Evolutionary conservation across 805 yeast genomes (phyloP).

Genomic region (Metschnikowia rubicola): DNA sequence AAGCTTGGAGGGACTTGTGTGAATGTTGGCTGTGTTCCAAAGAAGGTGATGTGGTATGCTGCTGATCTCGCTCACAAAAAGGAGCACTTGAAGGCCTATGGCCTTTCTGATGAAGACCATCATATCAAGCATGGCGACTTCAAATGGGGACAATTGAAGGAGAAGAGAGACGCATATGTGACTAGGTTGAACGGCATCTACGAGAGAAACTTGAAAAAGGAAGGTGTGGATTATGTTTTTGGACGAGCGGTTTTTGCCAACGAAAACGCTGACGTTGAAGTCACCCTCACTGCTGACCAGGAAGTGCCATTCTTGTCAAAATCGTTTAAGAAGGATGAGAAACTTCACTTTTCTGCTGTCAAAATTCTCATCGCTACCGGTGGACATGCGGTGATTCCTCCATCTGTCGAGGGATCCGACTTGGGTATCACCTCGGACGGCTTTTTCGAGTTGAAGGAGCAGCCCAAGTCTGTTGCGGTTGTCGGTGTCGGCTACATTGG

Average conservation of each 20-base stretch:
- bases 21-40: slow-evolving; percentile 98
- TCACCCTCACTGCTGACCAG: slow-evolving; percentile 46
- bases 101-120: slow-evolving; percentile 58
- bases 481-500: slow-evolving; percentile 99
- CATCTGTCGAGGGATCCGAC: slow-evolving; percentile 72
- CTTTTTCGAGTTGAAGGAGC: slow-evolving; percentile 73
- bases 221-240: slow-evolving; percentile 80
- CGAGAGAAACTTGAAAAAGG: slow-evolving; percentile 80
- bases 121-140: slow-evolving; percentile 53
- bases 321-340: slow-evolving; percentile 46
- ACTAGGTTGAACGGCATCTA: slow-evolving; percentile 88
- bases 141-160: slow-evolving; percentile 79
- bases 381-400: slow-evolving; percentile 76
- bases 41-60: slow-evolving; percentile 98
- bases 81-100: slow-evolving; percentile 76
- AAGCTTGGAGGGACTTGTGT: slow-evolving; percentile 97
- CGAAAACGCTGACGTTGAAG: slow-evolving; percentile 70
- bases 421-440: slow-evolving; percentile 87
- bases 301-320: slow-evolving; percentile 33
- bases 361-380: slow-evolving; percentile 90
- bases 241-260: slow-evolving; percentile 82
- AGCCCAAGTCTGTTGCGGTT: slow-evolving; percentile 89
- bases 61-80: slow-evolving; percentile 80
- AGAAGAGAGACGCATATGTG: slow-evolving; percentile 89
- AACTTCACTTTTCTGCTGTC: slow-evolving; percentile 68